Conservation (phyloP, 305 asterid species). For the Andrographis paniculata region DNA sequence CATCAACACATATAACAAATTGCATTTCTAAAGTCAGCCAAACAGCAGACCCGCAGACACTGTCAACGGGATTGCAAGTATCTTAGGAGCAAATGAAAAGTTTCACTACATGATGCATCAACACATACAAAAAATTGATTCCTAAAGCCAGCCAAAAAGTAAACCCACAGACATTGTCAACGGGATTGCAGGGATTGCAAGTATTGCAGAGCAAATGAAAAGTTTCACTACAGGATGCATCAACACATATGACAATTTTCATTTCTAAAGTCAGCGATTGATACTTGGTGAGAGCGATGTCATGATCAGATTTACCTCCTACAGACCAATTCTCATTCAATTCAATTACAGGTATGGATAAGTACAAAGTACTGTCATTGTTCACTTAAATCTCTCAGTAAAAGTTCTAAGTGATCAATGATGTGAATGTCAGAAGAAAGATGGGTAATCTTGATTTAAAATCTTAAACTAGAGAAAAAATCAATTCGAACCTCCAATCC, state of each 20-base stretch:
- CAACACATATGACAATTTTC: neutral
- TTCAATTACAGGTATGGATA: neutral
- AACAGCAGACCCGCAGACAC: conserved; percentile 98
- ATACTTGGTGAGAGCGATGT: too few relatives aligned
- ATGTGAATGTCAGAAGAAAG: conserved; percentile 8
- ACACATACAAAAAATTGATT: neutral
- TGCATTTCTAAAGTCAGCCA: conserved; percentile 16
- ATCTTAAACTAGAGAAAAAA: conserved; percentile 13
- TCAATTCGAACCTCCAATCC: conserved; percentile 73
- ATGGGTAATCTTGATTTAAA: conserved; percentile 10
- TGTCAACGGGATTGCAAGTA: conserved; percentile 95
- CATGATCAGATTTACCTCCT: too few relatives aligned
- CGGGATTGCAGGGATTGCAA: conserved; percentile 95
- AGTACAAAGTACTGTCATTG: neutral
- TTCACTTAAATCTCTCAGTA: conserved; percentile 7
- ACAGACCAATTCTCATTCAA: too few relatives aligned
- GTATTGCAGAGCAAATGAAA: conserved; percentile 39
- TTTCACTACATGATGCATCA: neutral
- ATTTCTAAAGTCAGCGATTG: neutral
- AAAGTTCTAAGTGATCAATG: conserved; percentile 9
- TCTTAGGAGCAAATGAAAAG: conserved; percentile 32
- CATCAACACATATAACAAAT: neutral
- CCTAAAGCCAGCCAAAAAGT: conserved; percentile 42
- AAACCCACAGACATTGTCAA: conserved; percentile 99
- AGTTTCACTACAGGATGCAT: neutral